These are phyloP conservation scores for Clarireedia homoeocarpa DNA, from an alignment of 2,329 filamentous ascomycete genomes.

Conservation along the genomic window DNA sequence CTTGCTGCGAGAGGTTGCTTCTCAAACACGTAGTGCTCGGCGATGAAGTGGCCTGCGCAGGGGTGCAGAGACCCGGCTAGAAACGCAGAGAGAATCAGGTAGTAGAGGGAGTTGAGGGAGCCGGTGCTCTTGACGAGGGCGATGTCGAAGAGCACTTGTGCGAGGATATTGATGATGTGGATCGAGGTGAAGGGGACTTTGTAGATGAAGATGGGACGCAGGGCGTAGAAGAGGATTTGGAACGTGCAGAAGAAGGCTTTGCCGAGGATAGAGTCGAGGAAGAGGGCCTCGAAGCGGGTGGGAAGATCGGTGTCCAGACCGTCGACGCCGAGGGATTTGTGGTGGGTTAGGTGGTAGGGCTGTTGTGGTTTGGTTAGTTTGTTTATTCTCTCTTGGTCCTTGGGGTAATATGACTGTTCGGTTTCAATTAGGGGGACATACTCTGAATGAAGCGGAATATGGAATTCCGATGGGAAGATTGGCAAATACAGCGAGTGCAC, in stretches of 20 bases:
- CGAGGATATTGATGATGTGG: constrained; percentile 72
- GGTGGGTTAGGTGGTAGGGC: constrained; percentile 97
- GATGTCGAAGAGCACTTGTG: constrained; percentile 73
- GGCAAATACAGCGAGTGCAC: constrained; percentile 82
- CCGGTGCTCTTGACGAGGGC: constrained; percentile 49
- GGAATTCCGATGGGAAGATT: constrained; percentile 94
- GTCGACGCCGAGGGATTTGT: constrained; percentile 96
- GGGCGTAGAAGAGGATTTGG: constrained; percentile 97
- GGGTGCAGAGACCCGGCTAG: constrained; percentile 90
- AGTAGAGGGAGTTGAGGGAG: constrained; percentile 61
- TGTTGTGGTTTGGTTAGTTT: constrained; percentile 31
- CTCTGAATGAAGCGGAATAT: constrained; percentile 91
- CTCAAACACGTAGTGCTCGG: constrained; percentile 86
- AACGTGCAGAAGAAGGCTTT: constrained; percentile 99
- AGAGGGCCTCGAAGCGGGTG: constrained; percentile 80
- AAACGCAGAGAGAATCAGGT: constrained; percentile 85
- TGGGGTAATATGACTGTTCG: no score
- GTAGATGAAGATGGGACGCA: constrained; percentile 93
- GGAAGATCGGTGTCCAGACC: constrained; percentile 94
- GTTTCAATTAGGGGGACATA: constrained; percentile 34
- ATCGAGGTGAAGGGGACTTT: constrained; percentile 78
- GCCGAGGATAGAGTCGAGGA: constrained; percentile 89
- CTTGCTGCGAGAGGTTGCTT: constrained; percentile 43
- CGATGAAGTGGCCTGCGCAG: constrained; percentile 95
- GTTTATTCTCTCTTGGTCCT: background rate